Evolutionary conservation across 345 rosid genomes (phyloP), one percentile per base, ranked within the genome.

Genomic region (Populus tremula): DNA sequence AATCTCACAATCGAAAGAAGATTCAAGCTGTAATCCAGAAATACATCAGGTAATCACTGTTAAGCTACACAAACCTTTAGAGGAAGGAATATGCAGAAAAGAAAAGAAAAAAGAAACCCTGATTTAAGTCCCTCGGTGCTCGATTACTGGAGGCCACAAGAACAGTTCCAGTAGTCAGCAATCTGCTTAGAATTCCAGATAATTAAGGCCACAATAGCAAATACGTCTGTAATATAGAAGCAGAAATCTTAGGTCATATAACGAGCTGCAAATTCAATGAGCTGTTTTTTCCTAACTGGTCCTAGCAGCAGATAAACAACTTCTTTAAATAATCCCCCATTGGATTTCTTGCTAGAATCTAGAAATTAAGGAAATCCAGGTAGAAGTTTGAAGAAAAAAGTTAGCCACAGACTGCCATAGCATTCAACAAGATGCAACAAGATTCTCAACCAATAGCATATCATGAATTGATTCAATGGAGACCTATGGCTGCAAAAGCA

Each of bases 151-250:
- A 93, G 74, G 97, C 94, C 70, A 93, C 94, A 81, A 91, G 93
- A 85, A 93, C 91, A 79, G 99, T 93, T 86, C 99, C 98, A 72
- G 85, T 88, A 77, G 82, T 77, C 83, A 93, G 79, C 81, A 95
- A 88, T 90, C 99, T 95, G 91, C 97, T 91, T 78, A 95, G 82
- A 82, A 95, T 95, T 84, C 99, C 98, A 88, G 99, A 95, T 84
- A n/a, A n/a, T n/a, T n/a, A 93, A 89, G 87, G 99, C 94, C 84
- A 95, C 98, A 89, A 95, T 90, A 78, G 99, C 98, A 89, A 93
- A 95, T 29, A 90, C 97, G 85, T 86, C 98, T 95, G 98, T 76
- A 80, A 85, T 56, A 86, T 53, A 83, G 81, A 78, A 85, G 74
- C 83, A 84, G 75, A 81, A 76, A 29, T 8, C 66, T 78, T 74